Percentiles rank a stretch among this genome's conserved stretches.
These are phyloP conservation scores for Xanthoconium separans DNA, from an alignment of 1,284 basidiomycete genomes.

Conservation along the genomic window DNA sequence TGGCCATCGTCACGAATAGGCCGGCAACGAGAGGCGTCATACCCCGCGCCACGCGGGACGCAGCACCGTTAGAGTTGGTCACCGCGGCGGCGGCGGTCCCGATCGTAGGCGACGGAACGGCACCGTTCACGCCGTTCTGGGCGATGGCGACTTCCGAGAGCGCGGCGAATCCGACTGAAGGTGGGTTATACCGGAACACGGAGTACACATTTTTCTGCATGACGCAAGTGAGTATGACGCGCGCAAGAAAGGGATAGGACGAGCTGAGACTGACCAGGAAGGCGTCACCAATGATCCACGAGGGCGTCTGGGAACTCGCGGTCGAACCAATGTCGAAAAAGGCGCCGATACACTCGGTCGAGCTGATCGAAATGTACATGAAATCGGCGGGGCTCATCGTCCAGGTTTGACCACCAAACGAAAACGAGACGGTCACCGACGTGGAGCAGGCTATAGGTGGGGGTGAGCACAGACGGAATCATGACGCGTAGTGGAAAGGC, in stretches of 20 bases:
- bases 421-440: constrained; percentile 29
- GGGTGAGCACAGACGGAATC: neutral
- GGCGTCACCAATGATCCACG: constrained; percentile 54
- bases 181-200: constrained; percentile 48
- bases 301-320: constrained; percentile 22
- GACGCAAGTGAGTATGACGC: neutral
- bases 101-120: constrained; percentile 35
- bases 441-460: constrained; percentile 21
- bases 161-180: constrained; percentile 52
- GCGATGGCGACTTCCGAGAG: constrained; percentile 35
- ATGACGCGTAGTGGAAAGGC: neutral
- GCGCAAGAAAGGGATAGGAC: neutral
- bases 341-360: constrained; percentile 46
- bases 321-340: constrained; percentile 43
- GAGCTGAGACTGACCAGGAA: constrained; percentile 39
- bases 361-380: constrained; percentile 36
- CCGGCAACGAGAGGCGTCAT: neutral
- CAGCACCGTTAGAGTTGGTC: constrained; percentile 10
- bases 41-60: neutral
- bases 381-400: constrained; percentile 46
- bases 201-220: constrained; percentile 58
- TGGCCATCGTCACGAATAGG: neutral
- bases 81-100: constrained; percentile 26
- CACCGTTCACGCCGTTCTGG: constrained; percentile 30
- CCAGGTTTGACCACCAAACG: constrained; percentile 49